Evolutionary conservation across 768 basidiomycete species (phyloP).

Genomic region (Mycena leptocephala): DNA sequence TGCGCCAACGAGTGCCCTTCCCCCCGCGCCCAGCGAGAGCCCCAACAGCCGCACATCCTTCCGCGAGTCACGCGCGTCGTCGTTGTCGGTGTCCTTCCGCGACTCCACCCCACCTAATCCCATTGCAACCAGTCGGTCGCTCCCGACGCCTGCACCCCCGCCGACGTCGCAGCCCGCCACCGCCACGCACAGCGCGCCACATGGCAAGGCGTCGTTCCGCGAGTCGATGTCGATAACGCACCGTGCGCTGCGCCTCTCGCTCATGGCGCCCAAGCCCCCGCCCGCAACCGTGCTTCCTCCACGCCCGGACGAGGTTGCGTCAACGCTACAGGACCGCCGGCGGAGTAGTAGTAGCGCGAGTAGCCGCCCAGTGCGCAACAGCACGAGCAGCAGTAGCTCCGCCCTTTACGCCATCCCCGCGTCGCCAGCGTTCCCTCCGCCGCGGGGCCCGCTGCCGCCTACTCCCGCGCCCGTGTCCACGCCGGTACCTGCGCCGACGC

Average conservation of each 20-base stretch:
- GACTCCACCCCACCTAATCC: slow-evolving; percentile 27
- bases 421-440: slow-evolving; percentile 65
- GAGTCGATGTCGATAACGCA: slow-evolving; percentile 64
- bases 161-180: slow-evolving; percentile 36
- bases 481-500: slow-evolving; percentile 41
- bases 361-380: not conserved
- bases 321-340: slow-evolving; percentile 41
- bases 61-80: slow-evolving; percentile 24
- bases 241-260: slow-evolving; percentile 72
- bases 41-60: slow-evolving; percentile 23
- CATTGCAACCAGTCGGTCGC: slow-evolving; percentile 25
- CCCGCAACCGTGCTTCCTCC: slow-evolving; percentile 75
- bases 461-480: slow-evolving; percentile 44
- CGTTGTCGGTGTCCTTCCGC: slow-evolving; percentile 25
- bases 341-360: slow-evolving; percentile 42
- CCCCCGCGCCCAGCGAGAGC: slow-evolving; percentile 68
- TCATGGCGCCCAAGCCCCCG: slow-evolving; percentile 76
- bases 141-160: not conserved
- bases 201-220: slow-evolving; percentile 69
- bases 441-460: slow-evolving; percentile 62
- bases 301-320: slow-evolving; percentile 73
- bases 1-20: slow-evolving; percentile 78
- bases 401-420: slow-evolving; percentile 61
- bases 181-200: too few relatives aligned
- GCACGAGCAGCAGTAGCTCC: not conserved